Conservation (phyloP, 768 basidiomycete species). For the Trametes meyenii region DNA sequence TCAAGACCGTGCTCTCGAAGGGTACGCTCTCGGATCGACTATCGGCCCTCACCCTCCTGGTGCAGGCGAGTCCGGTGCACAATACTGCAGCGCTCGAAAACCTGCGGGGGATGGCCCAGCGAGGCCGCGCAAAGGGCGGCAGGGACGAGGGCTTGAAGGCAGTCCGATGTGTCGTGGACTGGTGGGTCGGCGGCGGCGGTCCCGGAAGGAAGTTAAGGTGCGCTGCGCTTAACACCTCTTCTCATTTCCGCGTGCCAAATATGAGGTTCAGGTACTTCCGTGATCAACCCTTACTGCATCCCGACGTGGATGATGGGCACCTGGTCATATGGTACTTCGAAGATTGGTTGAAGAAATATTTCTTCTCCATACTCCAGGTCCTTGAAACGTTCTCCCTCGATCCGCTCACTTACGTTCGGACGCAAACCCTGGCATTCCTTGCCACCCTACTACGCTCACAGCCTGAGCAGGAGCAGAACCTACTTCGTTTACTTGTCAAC, state of each 20-base stretch:
- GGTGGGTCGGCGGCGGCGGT: conserved; percentile 96
- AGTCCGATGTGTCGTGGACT: conserved; percentile 89
- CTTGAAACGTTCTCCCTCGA: conserved; percentile 89
- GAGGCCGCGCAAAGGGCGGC: conserved; percentile 81
- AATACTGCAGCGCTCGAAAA: conserved; percentile 80
- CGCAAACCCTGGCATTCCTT: conserved; percentile 77
- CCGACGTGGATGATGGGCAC: conserved; percentile 67
- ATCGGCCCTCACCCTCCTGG: conserved; percentile 86
- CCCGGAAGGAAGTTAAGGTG: conserved; percentile 86
- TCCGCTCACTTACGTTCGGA: conserved; percentile 85
- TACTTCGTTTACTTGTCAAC: conserved; percentile 89
- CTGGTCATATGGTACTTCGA: conserved; percentile 90
- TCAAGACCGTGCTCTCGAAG: conserved; percentile 80
- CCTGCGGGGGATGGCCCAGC: conserved; percentile 74
- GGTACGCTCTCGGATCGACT: conserved; percentile 93
- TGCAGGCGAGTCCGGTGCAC: conserved; percentile 86
- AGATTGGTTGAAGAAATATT: conserved; percentile 97
- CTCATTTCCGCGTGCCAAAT: background rate
- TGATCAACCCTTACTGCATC: conserved; percentile 77
- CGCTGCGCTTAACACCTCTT: conserved; percentile 30
- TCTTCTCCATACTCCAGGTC: conserved; percentile 87
- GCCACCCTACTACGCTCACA: conserved; percentile 82
- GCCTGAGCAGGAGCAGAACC: conserved; percentile 97
- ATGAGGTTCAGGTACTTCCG: conserved; percentile 72
- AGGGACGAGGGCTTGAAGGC: conserved; percentile 94